Evolutionary conservation across 176 grass and related monocot species (phyloP), one percentile per base, ranked within the genome.

Genomic region (Eragrostis curvula): DNA sequence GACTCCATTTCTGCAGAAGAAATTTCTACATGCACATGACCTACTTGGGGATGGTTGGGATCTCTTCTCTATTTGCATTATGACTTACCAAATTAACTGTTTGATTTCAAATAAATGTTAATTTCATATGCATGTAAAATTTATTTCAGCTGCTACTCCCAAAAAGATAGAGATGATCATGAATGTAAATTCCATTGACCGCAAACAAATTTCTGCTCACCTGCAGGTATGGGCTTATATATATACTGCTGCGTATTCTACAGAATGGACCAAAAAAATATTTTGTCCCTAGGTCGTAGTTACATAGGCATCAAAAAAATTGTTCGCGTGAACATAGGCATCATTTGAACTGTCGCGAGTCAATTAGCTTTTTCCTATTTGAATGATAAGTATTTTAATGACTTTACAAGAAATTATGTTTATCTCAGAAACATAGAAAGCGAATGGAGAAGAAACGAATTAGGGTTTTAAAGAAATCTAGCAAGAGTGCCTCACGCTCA

Each of bases 21-120:
- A 82, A 67, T 86, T 89, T 65, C 13, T 66, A 8, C 16, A 58
- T 39, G 83, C 83, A 48, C 27, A 72, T 40, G 20, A 85, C 41
- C 70, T 78, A 42, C 83, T 85, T 66, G 83, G 83, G 49, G 72
- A 70, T 65, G 73, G 88, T 88, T 29, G 9, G n/a, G n/a, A 40
- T 27, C 60, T 58, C 1, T 13, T 81, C 13, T 67, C 55, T 40
- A 27, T 7, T 55, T 25, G 10, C 42, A 58, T 9, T 9, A 47
- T 47, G 47, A 17, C 51, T 56, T 15, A 46, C 14, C 1, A 61
- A 7, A 60, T 48, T 16, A 41, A 46, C 7, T 28, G 48, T 39
- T 60, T 0, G 8, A 68, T 86, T 69, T 81, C 28, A 27, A 43
- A 81, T 49, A 2, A 9, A 46, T 80, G 25, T 12, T 58, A 46